Percentiles rank a stretch among this genome's conserved stretches.
Evolutionary conservation across 176 grass and related monocot genomes (phyloP).

Genomic region (maize (Zea mays)): Zm-B73-REFERENCE-NAM-5.0 NC_050104.1:158496001-158496500

Average conservation of each 20-base stretch:
- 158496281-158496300: not conserved
- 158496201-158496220: constrained; percentile 64
- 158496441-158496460: not conserved
- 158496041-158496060: constrained; percentile 65
- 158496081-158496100: constrained; percentile 74
- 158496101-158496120: constrained; percentile 86
- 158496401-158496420: not conserved
- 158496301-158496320: not conserved
- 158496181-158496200: constrained; percentile 64
- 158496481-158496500: not conserved
- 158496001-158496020: not conserved
- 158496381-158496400: not conserved
- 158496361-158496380: not conserved
- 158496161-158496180: constrained; percentile 64
- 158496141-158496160: constrained; percentile 54
- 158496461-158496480: not conserved
- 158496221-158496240: constrained; percentile 40
- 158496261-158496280: not conserved
- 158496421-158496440: not conserved
- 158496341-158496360: not conserved
- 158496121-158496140: constrained; percentile 73
- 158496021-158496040: not conserved
- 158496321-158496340: not conserved
- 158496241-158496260: not conserved
- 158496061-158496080: constrained; percentile 55